A percentile compares a stretch with the other conserved stretches of the same genome.
phyloP scores from a whole-genome alignment of 352 stramenopile genomes.

The Phytopythium chamaehyphon region DNA sequence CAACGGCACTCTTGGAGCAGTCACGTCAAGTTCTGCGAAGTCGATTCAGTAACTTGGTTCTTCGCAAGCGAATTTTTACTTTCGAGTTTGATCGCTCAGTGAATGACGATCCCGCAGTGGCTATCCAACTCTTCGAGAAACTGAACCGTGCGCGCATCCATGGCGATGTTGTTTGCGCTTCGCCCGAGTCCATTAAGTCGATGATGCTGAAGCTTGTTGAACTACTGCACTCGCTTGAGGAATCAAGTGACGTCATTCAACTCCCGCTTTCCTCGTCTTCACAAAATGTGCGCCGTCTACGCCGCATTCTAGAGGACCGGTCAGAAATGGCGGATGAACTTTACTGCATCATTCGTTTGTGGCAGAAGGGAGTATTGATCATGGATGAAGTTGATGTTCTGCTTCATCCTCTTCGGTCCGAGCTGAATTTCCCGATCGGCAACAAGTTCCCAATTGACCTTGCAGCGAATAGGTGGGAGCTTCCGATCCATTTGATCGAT shows the following conservation, averaged over 20 bases:
- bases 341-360: conserved; percentile 82
- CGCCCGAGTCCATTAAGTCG: conserved; percentile 98
- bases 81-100: conserved; percentile 98
- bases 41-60: conserved; percentile 95
- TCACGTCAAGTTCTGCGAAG: conserved; percentile 96
- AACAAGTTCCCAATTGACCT: conserved; percentile 91
- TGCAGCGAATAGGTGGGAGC: conserved; percentile 87
- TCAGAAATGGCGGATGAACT: conserved; percentile 91
- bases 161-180: conserved; percentile 97
- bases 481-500: conserved; percentile 94
- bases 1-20: conserved; percentile 97
- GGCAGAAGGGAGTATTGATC: conserved; percentile 92
- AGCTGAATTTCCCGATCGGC: conserved; percentile 91
- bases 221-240: conserved; percentile 87
- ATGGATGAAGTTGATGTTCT: conserved; percentile 94
- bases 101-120: conserved; percentile 59
- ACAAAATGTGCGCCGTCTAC: conserved; percentile 70
- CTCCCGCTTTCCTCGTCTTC: conserved; percentile 51
- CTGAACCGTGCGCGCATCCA: conserved; percentile 88
- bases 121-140: conserved; percentile 71
- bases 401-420: conserved; percentile 86
- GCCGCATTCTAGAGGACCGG: conserved; percentile 63
- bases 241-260: conserved; percentile 71
- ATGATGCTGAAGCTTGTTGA: conserved; percentile 99
- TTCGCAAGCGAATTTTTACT: conserved; percentile 98